Conservation (phyloP, 1,284 basidiomycete genomes). For the Puccinia hordei region DNA sequence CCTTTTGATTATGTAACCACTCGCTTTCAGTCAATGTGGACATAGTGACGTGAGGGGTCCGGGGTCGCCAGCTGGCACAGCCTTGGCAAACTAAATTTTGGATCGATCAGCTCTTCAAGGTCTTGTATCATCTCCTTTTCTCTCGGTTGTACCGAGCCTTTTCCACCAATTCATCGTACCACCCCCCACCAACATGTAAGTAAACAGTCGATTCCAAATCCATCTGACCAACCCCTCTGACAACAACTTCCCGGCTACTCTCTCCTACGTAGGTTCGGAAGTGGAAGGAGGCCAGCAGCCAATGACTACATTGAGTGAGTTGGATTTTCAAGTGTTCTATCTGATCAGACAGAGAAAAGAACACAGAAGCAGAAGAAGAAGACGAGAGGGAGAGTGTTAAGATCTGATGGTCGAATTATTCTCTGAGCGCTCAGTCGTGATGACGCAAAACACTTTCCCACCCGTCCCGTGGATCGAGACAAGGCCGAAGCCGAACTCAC, state of each 20-base stretch:
- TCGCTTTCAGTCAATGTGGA: too few relatives aligned
- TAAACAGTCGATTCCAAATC: neutral
- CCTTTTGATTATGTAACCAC: too few relatives aligned
- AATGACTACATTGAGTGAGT: slow-evolving; percentile 47
- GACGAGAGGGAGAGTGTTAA: neutral
- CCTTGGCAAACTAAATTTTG: too few relatives aligned
- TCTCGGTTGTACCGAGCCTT: too few relatives aligned
- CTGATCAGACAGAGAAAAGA: neutral
- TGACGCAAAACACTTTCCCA: slow-evolving; percentile 71
- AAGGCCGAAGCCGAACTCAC: slow-evolving; percentile 89
- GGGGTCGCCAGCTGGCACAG: too few relatives aligned
- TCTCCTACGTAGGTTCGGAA: slow-evolving; percentile 38
- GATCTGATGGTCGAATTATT: slow-evolving; percentile 5
- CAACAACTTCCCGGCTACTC: neutral
- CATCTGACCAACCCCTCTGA: neutral
- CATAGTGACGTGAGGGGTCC: too few relatives aligned
- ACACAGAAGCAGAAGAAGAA: too few relatives aligned
- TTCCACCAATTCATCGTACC: neutral
- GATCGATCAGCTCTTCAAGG: too few relatives aligned
- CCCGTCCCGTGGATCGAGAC: slow-evolving; percentile 92
- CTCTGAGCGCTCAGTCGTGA: slow-evolving; percentile 33
- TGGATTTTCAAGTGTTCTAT: neutral
- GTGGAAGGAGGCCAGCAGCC: slow-evolving; percentile 39
- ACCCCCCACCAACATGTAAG: slow-evolving; percentile 5
- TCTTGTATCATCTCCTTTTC: too few relatives aligned